These are phyloP conservation scores for Cordyceps pruinosa DNA, from an alignment of 2,329 filamentous ascomycete genomes.

Conservation along the genomic window DNA sequence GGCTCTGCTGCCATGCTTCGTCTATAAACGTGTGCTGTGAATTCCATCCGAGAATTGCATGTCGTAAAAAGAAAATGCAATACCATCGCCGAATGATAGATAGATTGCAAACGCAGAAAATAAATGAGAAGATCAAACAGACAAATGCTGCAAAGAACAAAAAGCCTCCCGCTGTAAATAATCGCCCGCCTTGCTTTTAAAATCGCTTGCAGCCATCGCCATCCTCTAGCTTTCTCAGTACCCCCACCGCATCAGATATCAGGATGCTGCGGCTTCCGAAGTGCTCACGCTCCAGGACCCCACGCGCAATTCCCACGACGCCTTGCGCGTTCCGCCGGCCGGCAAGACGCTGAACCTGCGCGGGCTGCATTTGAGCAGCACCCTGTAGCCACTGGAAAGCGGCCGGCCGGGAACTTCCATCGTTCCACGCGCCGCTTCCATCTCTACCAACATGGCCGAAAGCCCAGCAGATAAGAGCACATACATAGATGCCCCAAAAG, in stretches of 20 bases:
- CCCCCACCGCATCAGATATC: constrained; percentile 46
- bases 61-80: background rate
- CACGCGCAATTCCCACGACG: constrained; percentile 42
- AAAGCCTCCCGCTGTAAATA: background rate
- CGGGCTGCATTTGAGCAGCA: constrained; percentile 34
- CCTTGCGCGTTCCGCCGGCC: constrained; percentile 36
- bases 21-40: constrained; percentile 6
- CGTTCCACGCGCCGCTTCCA: constrained; percentile 14
- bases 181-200: constrained; percentile 17
- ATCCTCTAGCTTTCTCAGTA: constrained; percentile 45
- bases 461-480: constrained; percentile 54
- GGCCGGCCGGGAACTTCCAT: constrained; percentile 21
- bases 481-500: constrained; percentile 51
- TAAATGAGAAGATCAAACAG: background rate
- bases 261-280: constrained; percentile 41
- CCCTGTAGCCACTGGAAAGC: constrained; percentile 32
- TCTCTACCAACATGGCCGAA: constrained; percentile 32
- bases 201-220: constrained; percentile 36
- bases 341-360: constrained; percentile 31
- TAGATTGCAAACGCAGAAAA: background rate
- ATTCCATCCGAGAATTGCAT: background rate
- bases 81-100: background rate
- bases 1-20: background rate
- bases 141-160: background rate
- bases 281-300: constrained; percentile 42